Evolutionary conservation across 495 filamentous ascomycete genomes (phyloP), one percentile per base, ranked within the genome.

Genomic region (Choiromyces venosus): DNA sequence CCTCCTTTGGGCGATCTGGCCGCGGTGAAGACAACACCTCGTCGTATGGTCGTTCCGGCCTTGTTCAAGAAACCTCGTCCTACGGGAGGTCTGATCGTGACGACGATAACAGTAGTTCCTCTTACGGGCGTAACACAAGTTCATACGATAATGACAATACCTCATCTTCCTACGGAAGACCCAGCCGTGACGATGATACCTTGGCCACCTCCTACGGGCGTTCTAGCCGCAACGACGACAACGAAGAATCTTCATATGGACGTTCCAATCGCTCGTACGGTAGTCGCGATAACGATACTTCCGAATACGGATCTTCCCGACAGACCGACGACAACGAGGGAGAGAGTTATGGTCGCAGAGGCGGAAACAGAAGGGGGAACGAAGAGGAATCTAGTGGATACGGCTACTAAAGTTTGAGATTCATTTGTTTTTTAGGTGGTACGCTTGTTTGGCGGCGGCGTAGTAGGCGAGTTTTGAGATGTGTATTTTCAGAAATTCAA

Each of bases 211-310:
- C 44, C 6, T 37, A 74, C 25, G 44, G 70, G 4, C 40, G 38
- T 25, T 46, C 70, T 29, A 64, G 65, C 65, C 64, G 46, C 37
- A n/a, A 16, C 7, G 66, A 44, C 14, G 64, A 65, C 19, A 21
- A 68, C 29, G 70, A 75, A 33, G 73, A 64, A 44, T 33, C 36
- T 36, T 67, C 69, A 4, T 67, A 71, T 18, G 69, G 40, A 9
- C 56, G 40, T 29, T 9, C 44, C 21, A 2, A 6, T 18, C 19
- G 6, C 44, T 52, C 44, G 21, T 52, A 52, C 19, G 44, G 44
- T 8, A 52, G 21, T 2, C 44, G 44, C 44, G 44, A 52, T n/a
- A 52, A 5, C 8, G 44, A n/a, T 6, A n/a, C 44, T 52, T 52
- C 44, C 19, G 44, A 52, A 52, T 52, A 52, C n/a, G 21, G 44